Conservation (phyloP, 352 stramenopile species). For the Pythium scleroteichum region DNA sequence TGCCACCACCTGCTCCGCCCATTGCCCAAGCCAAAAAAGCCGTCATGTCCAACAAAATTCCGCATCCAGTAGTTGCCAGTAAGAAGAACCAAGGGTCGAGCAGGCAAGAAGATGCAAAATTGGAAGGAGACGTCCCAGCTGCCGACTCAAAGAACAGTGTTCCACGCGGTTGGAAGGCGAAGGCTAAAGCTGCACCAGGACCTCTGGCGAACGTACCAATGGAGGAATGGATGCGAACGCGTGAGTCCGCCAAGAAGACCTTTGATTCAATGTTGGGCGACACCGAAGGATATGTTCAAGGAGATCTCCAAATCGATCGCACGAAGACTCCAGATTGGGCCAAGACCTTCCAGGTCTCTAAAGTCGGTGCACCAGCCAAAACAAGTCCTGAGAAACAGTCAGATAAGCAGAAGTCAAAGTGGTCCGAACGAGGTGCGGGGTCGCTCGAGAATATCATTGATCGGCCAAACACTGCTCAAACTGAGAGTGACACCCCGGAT, state of each 20-base stretch:
- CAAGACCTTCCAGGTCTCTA: slow-evolving; percentile 32
- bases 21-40: slow-evolving; percentile 16
- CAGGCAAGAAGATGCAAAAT: slow-evolving; percentile 7
- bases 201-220: slow-evolving; percentile 57
- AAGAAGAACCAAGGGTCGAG: not conserved
- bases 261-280: slow-evolving; percentile 4
- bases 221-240: slow-evolving; percentile 77
- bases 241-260: slow-evolving; percentile 50
- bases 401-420: slow-evolving; percentile 15
- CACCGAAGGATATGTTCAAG: not conserved
- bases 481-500: not conserved
- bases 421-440: slow-evolving; percentile 11
- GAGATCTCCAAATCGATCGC: slow-evolving; percentile 41
- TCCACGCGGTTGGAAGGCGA: slow-evolving; percentile 46
- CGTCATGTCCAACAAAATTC: not conserved
- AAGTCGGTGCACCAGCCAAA: slow-evolving; percentile 5
- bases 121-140: not conserved
- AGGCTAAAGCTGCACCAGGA: slow-evolving; percentile 41
- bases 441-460: not conserved
- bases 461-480: not conserved
- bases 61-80: not conserved
- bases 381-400: slow-evolving; percentile 22
- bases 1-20: slow-evolving; percentile 34
- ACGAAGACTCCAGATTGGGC: slow-evolving; percentile 67
- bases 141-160: slow-evolving; percentile 3